Evolutionary conservation across 345 rosid species (phyloP).

Genomic region (Brassica nigra): DNA sequence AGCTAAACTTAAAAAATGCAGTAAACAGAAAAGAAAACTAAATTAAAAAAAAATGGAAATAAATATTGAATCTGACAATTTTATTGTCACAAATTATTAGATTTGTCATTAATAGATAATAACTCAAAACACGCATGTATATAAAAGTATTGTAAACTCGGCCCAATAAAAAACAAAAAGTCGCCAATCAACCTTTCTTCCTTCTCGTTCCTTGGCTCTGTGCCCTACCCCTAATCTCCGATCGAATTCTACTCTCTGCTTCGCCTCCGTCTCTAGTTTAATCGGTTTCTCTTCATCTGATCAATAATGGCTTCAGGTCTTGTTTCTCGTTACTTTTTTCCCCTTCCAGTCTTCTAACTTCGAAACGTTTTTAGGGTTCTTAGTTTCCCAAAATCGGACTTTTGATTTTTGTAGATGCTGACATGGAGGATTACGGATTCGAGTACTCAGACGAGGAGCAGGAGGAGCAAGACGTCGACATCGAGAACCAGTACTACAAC

Average conservation of each 20-base stretch:
- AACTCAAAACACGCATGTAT: neutral
- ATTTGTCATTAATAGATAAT: neutral
- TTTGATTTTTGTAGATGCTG: conserved; percentile 60
- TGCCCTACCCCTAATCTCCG: neutral
- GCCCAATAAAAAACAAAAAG: neutral
- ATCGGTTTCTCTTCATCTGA: neutral
- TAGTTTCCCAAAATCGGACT: neutral
- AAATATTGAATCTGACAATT: neutral
- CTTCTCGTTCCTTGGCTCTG: neutral
- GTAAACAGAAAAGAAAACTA: too few relatives aligned
- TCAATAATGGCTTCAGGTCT: neutral
- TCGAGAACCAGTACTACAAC: conserved; percentile 96
- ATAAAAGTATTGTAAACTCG: neutral
- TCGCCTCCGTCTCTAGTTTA: neutral
- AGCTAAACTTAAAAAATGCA: too few relatives aligned
- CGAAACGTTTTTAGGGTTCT: neutral
- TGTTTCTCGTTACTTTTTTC: neutral
- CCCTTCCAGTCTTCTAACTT: neutral
- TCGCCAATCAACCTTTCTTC: neutral
- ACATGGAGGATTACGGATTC: conserved; percentile 99
- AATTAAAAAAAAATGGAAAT: neutral
- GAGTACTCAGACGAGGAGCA: conserved; percentile 99
- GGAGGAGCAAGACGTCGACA: conserved; percentile 96
- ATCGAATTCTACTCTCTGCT: neutral
- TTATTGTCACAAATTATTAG: neutral